These are phyloP conservation scores for Rosa hybrid DNA, from an alignment of 331 rosid genomes.

Conservation along the genomic window DNA sequence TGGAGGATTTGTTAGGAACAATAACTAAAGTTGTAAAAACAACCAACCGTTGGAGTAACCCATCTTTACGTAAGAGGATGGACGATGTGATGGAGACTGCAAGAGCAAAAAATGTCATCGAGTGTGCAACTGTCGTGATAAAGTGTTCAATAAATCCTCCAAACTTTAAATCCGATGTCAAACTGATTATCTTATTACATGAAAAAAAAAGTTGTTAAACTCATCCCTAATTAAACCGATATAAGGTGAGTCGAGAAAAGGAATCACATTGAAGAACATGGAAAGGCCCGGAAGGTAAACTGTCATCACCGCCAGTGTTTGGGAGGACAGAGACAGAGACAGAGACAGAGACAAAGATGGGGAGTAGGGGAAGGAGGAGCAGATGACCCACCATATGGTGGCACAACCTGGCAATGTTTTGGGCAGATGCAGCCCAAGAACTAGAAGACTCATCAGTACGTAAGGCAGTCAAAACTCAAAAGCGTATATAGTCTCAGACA, in stretches of 20 bases:
- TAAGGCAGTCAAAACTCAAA: slow-evolving; percentile 12
- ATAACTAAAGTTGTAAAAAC: background rate
- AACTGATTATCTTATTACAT: too few species aligned
- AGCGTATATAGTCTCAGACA: background rate
- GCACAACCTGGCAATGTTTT: background rate
- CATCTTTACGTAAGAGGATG: background rate
- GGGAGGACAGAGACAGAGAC: background rate
- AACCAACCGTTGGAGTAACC: background rate
- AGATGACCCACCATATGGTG: background rate
- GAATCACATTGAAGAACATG: background rate
- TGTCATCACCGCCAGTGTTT: background rate
- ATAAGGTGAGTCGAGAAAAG: too few species aligned
- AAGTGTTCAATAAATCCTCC: too few species aligned
- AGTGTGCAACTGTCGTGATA: too few species aligned
- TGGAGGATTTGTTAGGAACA: background rate
- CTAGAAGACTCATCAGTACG: background rate
- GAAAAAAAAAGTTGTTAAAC: too few species aligned
- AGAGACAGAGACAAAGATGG: background rate
- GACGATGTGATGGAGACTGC: background rate
- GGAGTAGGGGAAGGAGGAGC: background rate
- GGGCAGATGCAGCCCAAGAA: background rate
- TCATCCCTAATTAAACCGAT: too few species aligned
- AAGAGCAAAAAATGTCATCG: too few species aligned
- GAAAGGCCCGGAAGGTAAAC: background rate
- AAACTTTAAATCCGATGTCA: too few species aligned